These are phyloP conservation scores for Funneliformis mosseae DNA, from an alignment of 192 early-diverging fungal species.

Conservation along the genomic window DNA sequence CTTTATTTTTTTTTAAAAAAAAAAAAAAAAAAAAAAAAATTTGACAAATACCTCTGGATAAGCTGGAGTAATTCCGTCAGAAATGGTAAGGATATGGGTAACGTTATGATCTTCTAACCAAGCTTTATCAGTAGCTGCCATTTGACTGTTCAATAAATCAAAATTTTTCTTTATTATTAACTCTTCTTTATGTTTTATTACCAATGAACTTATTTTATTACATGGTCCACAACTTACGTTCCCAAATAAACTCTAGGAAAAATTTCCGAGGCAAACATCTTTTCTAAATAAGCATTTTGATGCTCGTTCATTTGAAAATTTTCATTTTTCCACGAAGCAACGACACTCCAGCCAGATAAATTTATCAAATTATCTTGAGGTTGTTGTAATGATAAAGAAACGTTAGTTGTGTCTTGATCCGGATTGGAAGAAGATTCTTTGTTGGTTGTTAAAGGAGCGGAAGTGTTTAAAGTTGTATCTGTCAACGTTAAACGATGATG, in stretches of 20 bases:
- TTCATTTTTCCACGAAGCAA: slow-evolving; percentile 12
- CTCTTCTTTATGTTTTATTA: no score
- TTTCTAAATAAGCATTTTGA: slow-evolving; percentile 18
- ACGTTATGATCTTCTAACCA: slow-evolving; percentile 21
- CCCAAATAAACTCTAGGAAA: slow-evolving; percentile 21
- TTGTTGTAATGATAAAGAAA: background rate
- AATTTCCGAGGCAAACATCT: slow-evolving; percentile 19
- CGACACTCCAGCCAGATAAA: slow-evolving; percentile 3
- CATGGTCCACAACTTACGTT: background rate
- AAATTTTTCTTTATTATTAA: background rate
- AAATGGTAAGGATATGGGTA: slow-evolving; percentile 25
- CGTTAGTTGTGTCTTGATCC: no score
- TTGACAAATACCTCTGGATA: slow-evolving; percentile 16
- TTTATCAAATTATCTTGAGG: background rate
- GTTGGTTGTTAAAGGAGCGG: no score
- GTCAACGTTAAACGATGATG: no score
- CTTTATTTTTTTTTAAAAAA: background rate
- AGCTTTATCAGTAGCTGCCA: slow-evolving; percentile 22
- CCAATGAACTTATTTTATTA: background rate
- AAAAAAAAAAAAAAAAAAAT: background rate
- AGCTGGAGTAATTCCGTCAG: background rate
- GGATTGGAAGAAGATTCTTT: no score
- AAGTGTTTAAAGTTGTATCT: no score
- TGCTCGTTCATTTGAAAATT: slow-evolving; percentile 25
- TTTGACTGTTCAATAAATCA: background rate